phyloP scores from a whole-genome alignment of 345 rosid species.

The Cochlearia excelsa region DNA sequence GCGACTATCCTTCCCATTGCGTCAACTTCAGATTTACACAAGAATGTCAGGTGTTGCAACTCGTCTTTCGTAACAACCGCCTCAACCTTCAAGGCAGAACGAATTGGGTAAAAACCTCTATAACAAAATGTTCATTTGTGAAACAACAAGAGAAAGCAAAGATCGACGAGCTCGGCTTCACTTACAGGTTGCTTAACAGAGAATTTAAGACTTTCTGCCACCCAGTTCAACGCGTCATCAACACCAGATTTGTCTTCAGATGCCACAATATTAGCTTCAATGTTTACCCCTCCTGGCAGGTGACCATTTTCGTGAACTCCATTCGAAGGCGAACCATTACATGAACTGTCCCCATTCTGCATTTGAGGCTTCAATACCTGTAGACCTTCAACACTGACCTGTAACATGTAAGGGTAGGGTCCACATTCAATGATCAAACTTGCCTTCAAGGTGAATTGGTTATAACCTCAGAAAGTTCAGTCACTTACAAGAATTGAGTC shows the following conservation, averaged over 20 bases:
- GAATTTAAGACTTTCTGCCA: conserved; percentile 77
- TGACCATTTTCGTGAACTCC: conserved; percentile 55
- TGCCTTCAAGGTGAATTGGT: conserved; percentile 8
- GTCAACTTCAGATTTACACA: conserved; percentile 88
- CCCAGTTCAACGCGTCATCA: conserved; percentile 64
- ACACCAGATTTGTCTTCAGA: conserved; percentile 48
- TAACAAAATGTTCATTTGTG: neutral
- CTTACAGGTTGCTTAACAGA: conserved; percentile 90
- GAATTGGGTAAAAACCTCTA: neutral
- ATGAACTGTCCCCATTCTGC: conserved; percentile 36
- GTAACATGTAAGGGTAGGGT: neutral
- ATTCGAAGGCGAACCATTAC: conserved; percentile 41
- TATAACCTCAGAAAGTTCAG: conserved; percentile 16
- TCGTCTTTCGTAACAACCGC: conserved; percentile 84
- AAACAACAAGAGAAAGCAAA: conserved; percentile 10
- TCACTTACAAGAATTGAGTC: conserved; percentile 69
- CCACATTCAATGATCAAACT: conserved; percentile 13
- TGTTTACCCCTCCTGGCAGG: conserved; percentile 59
- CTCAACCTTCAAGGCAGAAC: conserved; percentile 56
- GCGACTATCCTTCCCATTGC: conserved; percentile 93
- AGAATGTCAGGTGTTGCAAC: conserved; percentile 68
- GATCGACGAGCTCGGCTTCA: conserved; percentile 26
- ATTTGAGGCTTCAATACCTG: conserved; percentile 74
- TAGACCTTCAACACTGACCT: conserved; percentile 83
- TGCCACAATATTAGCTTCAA: conserved; percentile 65